These are phyloP conservation scores for Chenopodium suecicum DNA, from an alignment of 148 eudicot genomes.

Conservation along the genomic window DNA sequence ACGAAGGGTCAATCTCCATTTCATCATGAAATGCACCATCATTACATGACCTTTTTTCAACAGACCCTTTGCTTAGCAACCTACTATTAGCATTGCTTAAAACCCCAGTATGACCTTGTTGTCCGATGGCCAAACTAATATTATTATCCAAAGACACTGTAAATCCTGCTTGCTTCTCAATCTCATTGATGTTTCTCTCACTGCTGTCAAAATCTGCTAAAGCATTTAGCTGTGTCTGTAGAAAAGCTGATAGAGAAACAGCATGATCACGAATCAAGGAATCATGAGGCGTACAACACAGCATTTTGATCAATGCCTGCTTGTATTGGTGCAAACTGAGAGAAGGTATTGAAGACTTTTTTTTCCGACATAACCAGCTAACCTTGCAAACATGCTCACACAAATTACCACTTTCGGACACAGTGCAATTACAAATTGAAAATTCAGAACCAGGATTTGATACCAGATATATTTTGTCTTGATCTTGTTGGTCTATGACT, in stretches of 20 bases:
- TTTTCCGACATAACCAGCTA: conserved; percentile 46
- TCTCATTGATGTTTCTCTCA: conserved; percentile 26
- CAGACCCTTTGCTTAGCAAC: conserved; percentile 13
- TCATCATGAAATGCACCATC: conserved; percentile 32
- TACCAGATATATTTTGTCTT: conserved; percentile 39
- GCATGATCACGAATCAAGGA: conserved; percentile 91
- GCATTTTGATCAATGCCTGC: conserved; percentile 57
- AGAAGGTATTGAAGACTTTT: conserved; percentile 48
- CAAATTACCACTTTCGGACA: conserved; percentile 64
- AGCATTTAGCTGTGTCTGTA: conserved; percentile 56
- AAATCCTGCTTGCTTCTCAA: conserved; percentile 19
- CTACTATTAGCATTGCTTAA: conserved; percentile 18
- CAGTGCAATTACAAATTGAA: conserved; percentile 64
- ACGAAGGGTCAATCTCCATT: conserved; percentile 56
- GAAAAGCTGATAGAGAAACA: conserved; percentile 74
- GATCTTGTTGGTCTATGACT: conserved; percentile 55
- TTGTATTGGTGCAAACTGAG: conserved; percentile 62
- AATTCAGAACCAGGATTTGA: conserved; percentile 77
- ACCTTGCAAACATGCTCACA: conserved; percentile 83
- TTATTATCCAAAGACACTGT: conserved; percentile 5
- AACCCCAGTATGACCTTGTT: conserved; percentile 3
- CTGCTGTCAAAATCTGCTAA: conserved; percentile 28
- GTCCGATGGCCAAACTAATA: conserved; percentile 11
- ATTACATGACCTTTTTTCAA: conserved; percentile 17
- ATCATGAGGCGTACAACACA: conserved; percentile 61